phyloP scores from a whole-genome alignment of 257 asterid genomes.

The Solanum medicagineum region DNA sequence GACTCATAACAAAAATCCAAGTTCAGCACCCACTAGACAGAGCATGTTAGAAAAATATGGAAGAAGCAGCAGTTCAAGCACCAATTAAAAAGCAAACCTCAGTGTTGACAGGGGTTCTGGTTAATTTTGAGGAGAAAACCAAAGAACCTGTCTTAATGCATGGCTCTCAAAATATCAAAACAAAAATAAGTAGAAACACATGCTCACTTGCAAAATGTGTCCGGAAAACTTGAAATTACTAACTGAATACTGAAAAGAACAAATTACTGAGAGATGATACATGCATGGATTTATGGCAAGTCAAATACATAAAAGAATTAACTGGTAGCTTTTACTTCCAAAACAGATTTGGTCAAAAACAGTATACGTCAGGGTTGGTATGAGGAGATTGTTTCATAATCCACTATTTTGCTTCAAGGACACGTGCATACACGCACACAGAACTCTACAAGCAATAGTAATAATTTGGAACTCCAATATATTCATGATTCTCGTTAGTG shows the following conservation, averaged over 20 bases:
- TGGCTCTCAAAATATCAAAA: background rate
- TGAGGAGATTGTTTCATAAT: background rate
- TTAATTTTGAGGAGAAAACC: background rate
- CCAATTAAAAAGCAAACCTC: background rate
- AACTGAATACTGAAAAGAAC: background rate
- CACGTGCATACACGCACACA: background rate
- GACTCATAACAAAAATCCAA: background rate
- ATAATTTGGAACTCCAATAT: background rate
- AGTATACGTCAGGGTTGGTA: background rate
- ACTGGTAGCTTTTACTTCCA: background rate
- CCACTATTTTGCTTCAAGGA: background rate
- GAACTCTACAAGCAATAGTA: background rate
- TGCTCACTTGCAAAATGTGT: background rate
- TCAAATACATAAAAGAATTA: background rate
- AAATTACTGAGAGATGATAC: background rate
- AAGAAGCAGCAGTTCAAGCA: background rate
- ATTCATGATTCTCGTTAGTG: background rate
- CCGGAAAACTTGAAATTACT: background rate
- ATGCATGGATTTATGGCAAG: background rate
- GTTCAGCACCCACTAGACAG: background rate
- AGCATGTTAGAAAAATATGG: background rate
- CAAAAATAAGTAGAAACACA: background rate
- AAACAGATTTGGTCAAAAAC: background rate
- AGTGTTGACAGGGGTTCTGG: background rate
- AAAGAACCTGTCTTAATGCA: background rate